Conservation (phyloP, 805 yeast species). For the Pichia californica region DNA sequence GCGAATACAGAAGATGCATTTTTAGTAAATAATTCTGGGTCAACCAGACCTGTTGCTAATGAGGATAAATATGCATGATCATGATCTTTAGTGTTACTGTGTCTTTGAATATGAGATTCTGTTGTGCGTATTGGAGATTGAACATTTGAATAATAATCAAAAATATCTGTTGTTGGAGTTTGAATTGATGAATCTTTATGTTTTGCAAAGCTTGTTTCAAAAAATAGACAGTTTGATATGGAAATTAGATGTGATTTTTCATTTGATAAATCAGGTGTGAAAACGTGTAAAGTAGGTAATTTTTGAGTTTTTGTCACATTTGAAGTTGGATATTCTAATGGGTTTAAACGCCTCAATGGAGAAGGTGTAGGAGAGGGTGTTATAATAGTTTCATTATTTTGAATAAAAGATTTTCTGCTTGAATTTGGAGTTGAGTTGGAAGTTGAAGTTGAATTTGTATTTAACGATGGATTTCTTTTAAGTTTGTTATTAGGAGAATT, state of each 20-base stretch:
- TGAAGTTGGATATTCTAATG: not conserved
- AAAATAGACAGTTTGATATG: conserved; percentile 3
- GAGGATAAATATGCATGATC: not conserved
- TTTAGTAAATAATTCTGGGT: conserved; percentile 3
- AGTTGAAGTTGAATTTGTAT: not conserved
- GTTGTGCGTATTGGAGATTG: too few species aligned
- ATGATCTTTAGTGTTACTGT: too few species aligned
- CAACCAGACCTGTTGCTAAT: not conserved
- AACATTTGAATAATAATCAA: too few species aligned
- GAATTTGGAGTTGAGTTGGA: not conserved
- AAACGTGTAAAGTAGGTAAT: not conserved
- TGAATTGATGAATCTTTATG: too few species aligned
- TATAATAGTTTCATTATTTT: too few species aligned
- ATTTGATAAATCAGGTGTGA: not conserved
- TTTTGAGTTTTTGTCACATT: too few species aligned
- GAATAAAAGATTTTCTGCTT: too few species aligned
- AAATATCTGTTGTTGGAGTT: not conserved
- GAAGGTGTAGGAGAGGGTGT: not conserved
- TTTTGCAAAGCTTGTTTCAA: too few species aligned
- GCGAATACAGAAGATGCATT: conserved; percentile 1
- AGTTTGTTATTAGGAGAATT: conserved; percentile 6
- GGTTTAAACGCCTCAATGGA: not conserved
- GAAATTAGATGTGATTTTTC: not conserved
- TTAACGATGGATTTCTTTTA: too few species aligned
- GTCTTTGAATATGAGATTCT: not conserved